These are phyloP conservation scores for Plenodomus biglobosus DNA, from an alignment of 2,329 filamentous ascomycete species.

Conservation along the genomic window DNA sequence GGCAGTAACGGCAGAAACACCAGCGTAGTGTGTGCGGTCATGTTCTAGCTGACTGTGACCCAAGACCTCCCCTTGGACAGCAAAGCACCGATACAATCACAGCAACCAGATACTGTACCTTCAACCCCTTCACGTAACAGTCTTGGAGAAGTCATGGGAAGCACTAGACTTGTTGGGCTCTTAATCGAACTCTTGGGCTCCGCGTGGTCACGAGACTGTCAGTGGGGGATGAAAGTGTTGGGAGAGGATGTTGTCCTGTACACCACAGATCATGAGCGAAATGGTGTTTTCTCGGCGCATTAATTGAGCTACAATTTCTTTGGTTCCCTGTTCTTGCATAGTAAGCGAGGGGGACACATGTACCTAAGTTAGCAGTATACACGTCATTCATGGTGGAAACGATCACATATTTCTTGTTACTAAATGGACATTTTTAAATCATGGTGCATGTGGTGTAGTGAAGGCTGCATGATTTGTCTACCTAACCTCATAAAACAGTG, in stretches of 20 bases:
- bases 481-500: no score
- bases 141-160: background rate
- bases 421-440: no score
- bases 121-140: background rate
- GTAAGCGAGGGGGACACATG: conserved; percentile 19
- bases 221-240: background rate
- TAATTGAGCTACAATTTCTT: conserved; percentile 14
- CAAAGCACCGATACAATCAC: background rate
- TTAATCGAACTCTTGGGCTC: no score
- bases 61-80: background rate
- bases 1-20: conserved; percentile 20
- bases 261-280: background rate
- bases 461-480: no score
- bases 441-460: no score
- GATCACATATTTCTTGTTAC: no score
- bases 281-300: conserved; percentile 19
- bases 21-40: conserved; percentile 8
- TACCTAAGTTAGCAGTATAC: conserved; percentile 22
- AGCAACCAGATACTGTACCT: background rate
- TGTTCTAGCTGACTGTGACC: background rate
- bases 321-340: conserved; percentile 7
- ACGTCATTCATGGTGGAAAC: conserved; percentile 6
- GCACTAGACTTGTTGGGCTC: background rate
- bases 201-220: no score
- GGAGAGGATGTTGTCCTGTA: background rate